phyloP scores from a whole-genome alignment of 352 stramenopile species.

The Proteromonas lacertae region DNA sequence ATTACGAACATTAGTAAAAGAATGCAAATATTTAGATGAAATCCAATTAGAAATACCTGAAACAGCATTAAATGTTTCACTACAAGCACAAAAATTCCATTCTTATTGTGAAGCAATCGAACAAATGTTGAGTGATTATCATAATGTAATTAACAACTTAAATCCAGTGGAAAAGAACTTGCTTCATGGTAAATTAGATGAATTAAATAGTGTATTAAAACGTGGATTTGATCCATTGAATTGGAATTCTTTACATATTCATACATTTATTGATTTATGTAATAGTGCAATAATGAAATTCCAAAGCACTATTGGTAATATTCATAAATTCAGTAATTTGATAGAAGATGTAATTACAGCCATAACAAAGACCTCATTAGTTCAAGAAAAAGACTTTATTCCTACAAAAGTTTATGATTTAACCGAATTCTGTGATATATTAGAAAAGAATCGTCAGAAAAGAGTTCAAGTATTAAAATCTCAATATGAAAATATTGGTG shows the following conservation, averaged over 20 bases:
- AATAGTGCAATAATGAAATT: slow-evolving; percentile 96
- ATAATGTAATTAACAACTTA: slow-evolving; percentile 77
- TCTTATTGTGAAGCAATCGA: slow-evolving; percentile 87
- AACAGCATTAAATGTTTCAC: slow-evolving; percentile 74
- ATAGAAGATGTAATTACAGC: slow-evolving; percentile 54
- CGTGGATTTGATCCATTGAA: slow-evolving; percentile 90
- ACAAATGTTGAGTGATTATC: slow-evolving; percentile 78
- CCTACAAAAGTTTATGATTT: slow-evolving; percentile 76
- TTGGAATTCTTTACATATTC: slow-evolving; percentile 98
- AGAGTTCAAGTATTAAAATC: slow-evolving; percentile 55
- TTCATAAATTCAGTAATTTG: slow-evolving; percentile 72
- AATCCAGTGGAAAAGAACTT: slow-evolving; percentile 72
- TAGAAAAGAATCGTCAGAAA: slow-evolving; percentile 52
- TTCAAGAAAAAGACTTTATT: slow-evolving; percentile 61
- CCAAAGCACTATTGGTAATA: slow-evolving; percentile 82
- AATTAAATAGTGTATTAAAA: slow-evolving; percentile 90
- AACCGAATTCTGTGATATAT: slow-evolving; percentile 41
- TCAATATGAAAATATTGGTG: slow-evolving; percentile 57
- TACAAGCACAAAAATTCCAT: slow-evolving; percentile 94
- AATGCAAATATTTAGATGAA: slow-evolving; percentile 80
- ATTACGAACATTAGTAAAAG: slow-evolving; percentile 73
- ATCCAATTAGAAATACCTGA: slow-evolving; percentile 93
- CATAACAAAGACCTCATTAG: slow-evolving; percentile 54
- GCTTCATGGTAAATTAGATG: slow-evolving; percentile 71
- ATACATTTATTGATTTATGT: slow-evolving; percentile 93